phyloP scores from a whole-genome alignment of 2,329 filamentous ascomycete species.

The Lasiodiplodia hormozganensis region DNA sequence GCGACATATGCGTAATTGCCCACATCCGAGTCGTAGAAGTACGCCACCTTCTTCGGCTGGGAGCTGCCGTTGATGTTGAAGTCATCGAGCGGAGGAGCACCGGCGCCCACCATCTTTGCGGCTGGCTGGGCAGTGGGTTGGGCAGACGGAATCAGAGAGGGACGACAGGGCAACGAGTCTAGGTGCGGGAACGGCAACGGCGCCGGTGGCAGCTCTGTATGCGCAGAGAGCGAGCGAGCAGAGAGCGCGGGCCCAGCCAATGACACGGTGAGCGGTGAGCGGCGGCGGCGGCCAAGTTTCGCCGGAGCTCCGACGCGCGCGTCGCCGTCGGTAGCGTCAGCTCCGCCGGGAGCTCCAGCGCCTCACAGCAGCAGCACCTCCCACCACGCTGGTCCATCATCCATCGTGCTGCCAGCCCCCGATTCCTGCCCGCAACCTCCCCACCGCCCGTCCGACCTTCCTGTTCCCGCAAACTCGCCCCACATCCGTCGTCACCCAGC shows the following conservation, averaged over 20 bases:
- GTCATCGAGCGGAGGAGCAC: constrained; percentile 31
- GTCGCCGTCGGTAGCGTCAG: constrained; percentile 8
- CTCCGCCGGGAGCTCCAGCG: constrained; percentile 26
- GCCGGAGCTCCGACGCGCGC: constrained; percentile 14
- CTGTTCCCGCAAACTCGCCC: constrained; percentile 18
- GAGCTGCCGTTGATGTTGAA: constrained; percentile 37
- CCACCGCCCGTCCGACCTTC: constrained; percentile 14
- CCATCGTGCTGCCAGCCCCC: constrained; percentile 11
- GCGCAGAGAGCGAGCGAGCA: constrained; percentile 7
- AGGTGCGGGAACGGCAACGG: background rate
- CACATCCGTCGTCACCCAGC: constrained; percentile 28
- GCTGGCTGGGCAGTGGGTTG: background rate
- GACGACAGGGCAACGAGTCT: background rate
- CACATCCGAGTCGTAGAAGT: constrained; percentile 98
- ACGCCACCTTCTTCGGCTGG: constrained; percentile 76
- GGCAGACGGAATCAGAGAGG: background rate
- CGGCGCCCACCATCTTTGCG: constrained; percentile 31
- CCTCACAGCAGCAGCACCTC: constrained; percentile 14
- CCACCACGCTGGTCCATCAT: constrained; percentile 11
- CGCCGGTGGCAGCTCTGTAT: constrained; percentile 3
- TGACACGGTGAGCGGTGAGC: constrained; percentile 11
- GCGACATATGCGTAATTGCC: constrained; percentile 96
- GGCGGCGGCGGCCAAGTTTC: constrained; percentile 16
- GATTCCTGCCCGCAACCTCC: constrained; percentile 15
- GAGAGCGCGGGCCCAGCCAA: constrained; percentile 11